Percentiles rank a stretch among this genome's conserved stretches.
Conservation (phyloP, 2,329 filamentous ascomycete species). For the Teratosphaeria viscida region DNA sequence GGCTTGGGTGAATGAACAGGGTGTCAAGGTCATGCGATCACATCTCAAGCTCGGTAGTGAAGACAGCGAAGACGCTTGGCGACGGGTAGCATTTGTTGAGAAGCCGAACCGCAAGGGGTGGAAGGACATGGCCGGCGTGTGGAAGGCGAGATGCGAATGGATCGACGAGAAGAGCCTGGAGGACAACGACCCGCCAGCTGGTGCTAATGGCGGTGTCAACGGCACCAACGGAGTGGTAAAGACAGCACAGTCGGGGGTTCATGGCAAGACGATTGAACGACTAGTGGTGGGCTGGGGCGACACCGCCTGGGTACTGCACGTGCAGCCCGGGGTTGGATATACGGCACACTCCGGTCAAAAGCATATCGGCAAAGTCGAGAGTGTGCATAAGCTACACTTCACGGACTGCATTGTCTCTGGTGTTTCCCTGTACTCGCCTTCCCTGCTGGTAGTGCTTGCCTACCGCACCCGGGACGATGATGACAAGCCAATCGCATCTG, state of each 20-base stretch:
- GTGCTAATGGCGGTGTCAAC: conserved; percentile 18
- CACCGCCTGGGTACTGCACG: conserved; percentile 89
- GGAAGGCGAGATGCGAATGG: conserved; percentile 90
- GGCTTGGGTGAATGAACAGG: conserved; percentile 91
- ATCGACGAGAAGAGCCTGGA: conserved; percentile 77
- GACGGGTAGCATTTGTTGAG: conserved; percentile 83
- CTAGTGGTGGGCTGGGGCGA: conserved; percentile 91
- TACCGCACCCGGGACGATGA: conserved; percentile 69
- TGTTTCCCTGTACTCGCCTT: conserved; percentile 91
- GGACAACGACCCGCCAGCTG: conserved; percentile 45
- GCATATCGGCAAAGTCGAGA: conserved; percentile 71
- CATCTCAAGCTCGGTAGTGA: conserved; percentile 67
- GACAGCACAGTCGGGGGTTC: conserved; percentile 7
- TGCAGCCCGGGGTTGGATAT: conserved; percentile 64
- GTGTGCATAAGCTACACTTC: conserved; percentile 81
- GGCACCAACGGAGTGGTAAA: conserved; percentile 13
- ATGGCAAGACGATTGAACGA: conserved; percentile 49
- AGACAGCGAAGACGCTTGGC: conserved; percentile 81
- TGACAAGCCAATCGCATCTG: conserved; percentile 40
- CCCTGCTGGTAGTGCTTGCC: conserved; percentile 79
- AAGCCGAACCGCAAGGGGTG: conserved; percentile 76
- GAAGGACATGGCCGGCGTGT: conserved; percentile 94
- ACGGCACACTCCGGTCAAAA: conserved; percentile 54
- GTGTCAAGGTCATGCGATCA: conserved; percentile 94
- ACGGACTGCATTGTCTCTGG: conserved; percentile 96